Conservation (phyloP, 2,329 filamentous ascomycete species). For the Colletotrichum liaoningense region DNA sequence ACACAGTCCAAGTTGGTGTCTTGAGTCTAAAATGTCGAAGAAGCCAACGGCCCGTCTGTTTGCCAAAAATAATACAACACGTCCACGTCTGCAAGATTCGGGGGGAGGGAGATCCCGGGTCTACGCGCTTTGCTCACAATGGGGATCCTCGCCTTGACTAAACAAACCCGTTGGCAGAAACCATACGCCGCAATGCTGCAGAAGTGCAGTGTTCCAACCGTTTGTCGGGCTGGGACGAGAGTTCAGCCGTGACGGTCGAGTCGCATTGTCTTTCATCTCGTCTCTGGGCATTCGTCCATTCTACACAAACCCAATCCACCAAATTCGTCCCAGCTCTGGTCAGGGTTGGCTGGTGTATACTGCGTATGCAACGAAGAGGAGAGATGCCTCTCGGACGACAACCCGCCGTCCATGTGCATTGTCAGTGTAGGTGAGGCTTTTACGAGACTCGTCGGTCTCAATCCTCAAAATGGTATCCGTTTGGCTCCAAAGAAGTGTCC, state of each 20-base stretch:
- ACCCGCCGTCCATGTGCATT: neutral
- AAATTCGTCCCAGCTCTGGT: neutral
- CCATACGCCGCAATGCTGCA: neutral
- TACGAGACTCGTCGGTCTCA: neutral
- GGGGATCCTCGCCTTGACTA: neutral
- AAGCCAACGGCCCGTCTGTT: conserved; percentile 3
- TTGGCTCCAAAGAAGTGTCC: neutral
- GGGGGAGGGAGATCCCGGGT: conserved; percentile 11
- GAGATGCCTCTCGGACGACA: neutral
- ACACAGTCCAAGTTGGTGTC: no score
- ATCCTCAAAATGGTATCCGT: neutral
- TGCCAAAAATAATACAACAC: neutral
- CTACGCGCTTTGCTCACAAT: neutral
- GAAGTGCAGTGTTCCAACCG: neutral
- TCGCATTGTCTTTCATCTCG: neutral
- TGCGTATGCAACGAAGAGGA: neutral
- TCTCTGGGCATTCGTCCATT: neutral
- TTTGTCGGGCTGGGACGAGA: neutral
- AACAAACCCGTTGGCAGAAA: neutral
- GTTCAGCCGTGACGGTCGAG: neutral
- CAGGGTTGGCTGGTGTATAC: neutral
- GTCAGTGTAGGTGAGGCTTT: neutral
- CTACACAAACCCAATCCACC: neutral
- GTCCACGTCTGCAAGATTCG: conserved; percentile 17
- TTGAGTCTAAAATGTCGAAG: no score